phyloP scores from a whole-genome alignment of 2,329 filamentous ascomycete species.

The Alternaria alternata region DNA sequence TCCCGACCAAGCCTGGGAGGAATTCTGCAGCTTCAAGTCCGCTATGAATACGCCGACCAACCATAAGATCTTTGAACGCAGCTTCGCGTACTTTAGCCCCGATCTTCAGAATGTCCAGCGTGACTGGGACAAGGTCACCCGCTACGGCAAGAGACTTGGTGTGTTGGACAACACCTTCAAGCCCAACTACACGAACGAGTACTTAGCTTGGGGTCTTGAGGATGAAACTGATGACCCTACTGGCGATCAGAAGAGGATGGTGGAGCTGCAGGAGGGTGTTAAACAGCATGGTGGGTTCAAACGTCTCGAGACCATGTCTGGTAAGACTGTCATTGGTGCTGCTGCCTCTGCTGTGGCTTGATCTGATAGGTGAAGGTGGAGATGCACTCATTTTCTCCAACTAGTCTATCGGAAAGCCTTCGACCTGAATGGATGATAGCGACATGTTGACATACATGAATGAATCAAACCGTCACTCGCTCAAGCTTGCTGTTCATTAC shows the following conservation, averaged over 20 bases:
- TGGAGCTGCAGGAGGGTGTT: slow-evolving; percentile 71
- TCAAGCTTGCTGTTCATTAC: not conserved
- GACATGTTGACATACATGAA: not conserved
- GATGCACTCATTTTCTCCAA: slow-evolving; percentile 10
- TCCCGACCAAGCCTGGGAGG: slow-evolving; percentile 69
- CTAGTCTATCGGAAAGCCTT: not conserved
- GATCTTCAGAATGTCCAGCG: slow-evolving; percentile 77
- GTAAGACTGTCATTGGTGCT: slow-evolving; percentile 27
- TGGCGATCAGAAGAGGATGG: slow-evolving; percentile 80
- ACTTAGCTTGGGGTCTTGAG: slow-evolving; percentile 71
- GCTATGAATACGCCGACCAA: slow-evolving; percentile 73
- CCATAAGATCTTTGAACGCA: slow-evolving; percentile 81
- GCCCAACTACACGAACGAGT: slow-evolving; percentile 79
- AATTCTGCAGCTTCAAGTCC: slow-evolving; percentile 77
- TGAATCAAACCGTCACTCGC: not conserved
- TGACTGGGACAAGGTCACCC: slow-evolving; percentile 81
- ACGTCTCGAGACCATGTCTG: slow-evolving; percentile 49
- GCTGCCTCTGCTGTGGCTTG: slow-evolving; percentile 18
- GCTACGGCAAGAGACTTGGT: slow-evolving; percentile 76
- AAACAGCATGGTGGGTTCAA: slow-evolving; percentile 71
- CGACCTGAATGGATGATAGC: not conserved
- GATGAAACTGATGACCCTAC: slow-evolving; percentile 71
- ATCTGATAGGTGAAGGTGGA: not conserved
- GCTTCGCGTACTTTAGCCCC: slow-evolving; percentile 77
- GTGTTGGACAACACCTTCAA: slow-evolving; percentile 70